These are phyloP conservation scores for Cercophora scortea DNA, from an alignment of 495 filamentous ascomycete genomes.

Conservation along the genomic window DNA sequence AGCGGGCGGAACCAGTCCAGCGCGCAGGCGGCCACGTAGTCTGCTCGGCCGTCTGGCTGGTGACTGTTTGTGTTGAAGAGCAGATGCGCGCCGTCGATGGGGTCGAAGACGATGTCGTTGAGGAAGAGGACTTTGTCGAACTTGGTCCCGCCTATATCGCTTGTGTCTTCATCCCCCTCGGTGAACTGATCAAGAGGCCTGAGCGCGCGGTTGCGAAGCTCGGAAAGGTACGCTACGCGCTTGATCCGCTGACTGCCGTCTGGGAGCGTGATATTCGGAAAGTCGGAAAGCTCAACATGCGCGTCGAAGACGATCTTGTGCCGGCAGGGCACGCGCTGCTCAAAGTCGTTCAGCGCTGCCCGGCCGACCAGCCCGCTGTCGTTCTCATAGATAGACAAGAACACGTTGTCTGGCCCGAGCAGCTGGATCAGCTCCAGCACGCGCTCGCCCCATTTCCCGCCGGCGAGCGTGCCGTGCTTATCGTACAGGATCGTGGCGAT, in stretches of 20 bases:
- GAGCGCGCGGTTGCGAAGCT: constrained; percentile 68
- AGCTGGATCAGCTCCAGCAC: constrained; percentile 56
- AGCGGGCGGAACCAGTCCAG: constrained; percentile 69
- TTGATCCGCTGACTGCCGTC: constrained; percentile 55
- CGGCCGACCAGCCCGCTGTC: constrained; percentile 45
- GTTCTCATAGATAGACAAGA: constrained; percentile 63
- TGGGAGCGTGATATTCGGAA: constrained; percentile 53
- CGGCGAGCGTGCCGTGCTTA: constrained; percentile 41
- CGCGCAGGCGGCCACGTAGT: constrained; percentile 74
- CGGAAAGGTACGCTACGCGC: constrained; percentile 69
- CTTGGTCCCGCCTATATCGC: constrained; percentile 22
- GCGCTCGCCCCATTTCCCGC: constrained; percentile 58
- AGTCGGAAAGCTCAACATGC: constrained; percentile 40
- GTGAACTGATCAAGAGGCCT: constrained; percentile 45
- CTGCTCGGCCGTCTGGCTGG: constrained; percentile 45
- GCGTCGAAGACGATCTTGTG: constrained; percentile 46
- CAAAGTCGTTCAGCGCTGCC: constrained; percentile 34
- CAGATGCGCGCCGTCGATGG: constrained; percentile 61
- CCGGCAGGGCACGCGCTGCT: constrained; percentile 34
- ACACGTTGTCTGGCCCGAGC: constrained; percentile 48
- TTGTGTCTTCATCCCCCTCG: constrained; percentile 6
- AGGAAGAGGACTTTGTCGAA: constrained; percentile 69
- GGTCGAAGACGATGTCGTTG: constrained; percentile 69
- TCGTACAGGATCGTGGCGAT: constrained; percentile 73
- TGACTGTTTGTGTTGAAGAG: constrained; percentile 63